Evolutionary conservation across 495 filamentous ascomycete species (phyloP), one percentile per base, ranked within the genome.

Genomic region (Echria macrotheca): DNA sequence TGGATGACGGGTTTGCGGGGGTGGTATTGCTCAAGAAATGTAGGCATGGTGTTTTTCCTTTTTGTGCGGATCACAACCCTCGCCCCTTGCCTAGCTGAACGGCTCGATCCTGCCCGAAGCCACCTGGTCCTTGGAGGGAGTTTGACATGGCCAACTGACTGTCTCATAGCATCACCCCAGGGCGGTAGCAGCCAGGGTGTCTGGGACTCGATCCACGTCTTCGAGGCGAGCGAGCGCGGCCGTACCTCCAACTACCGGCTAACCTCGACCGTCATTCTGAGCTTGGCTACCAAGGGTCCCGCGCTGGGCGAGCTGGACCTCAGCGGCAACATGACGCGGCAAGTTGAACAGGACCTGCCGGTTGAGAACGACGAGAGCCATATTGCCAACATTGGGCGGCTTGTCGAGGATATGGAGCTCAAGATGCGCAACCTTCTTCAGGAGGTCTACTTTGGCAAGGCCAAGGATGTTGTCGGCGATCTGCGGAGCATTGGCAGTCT

Each of bases 361-460:
- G 86, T 96, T 11, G 87, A 91, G 49, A 87, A 84, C 56, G 94
- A 98, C 69, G 83, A 82, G 38, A 89, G 86, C 68, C 93, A 99
- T 71, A 89, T 99, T 53, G 86, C 86, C 41, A 99, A 99, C 66
- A 89, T 97, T 53, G 93, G 93, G 32, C 77, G 82, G 67, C 74
- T 99, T 60, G 91, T 99, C 38, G 93, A 99, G 74, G 94, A 99
- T 72, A 96, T 99, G 91, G 93, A 99, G 72, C 77, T 96, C 65
- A 95, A 96, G 80, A 99, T 99, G 94, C 83, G 93, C 41, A 99
- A 97, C 65, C 67, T 97, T 68, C 74, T 99, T 64, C 94, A 97
- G 75, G 93, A 99, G 72, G 93, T 99, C 41, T 99, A 99, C 70
- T 99, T 99, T 67, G 93, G 93, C 52, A 99, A 99, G 74, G 93